Base-by-base conservation (phyloP, 495 filamentous ascomycete genomes). In the Ramalina peruviana region DNA sequence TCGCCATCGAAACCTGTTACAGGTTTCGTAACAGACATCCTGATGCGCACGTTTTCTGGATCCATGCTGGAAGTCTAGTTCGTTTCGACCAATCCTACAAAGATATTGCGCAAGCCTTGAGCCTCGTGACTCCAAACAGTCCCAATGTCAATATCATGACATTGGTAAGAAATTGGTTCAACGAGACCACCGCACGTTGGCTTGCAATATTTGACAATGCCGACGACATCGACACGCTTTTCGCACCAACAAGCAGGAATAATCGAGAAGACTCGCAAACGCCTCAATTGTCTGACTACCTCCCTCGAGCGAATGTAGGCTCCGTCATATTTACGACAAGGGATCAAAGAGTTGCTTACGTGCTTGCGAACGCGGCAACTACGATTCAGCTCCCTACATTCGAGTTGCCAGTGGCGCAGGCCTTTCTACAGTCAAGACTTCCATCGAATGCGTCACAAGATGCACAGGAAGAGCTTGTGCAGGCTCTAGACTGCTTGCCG, bases 1-100 rank as follows among this genome's bases (percentile, higher is more conserved):
- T 76, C 41, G 73, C 74, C 3, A 68, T 79, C 37, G 68, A 72
- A 50, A 71, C 68, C 50, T 60, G 58, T 7, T 73, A 71, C 59
- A 60, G 61, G 36, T 57, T 63, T 9, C 46, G 54, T 51, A 57
- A 65, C 19, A 30, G 48, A 3, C 46, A 54, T n/a, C 65, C 69
- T 3, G 55, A 63, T 12, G 54, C 52, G 1, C 65, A 60, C 40
- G 53, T 76, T 20, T 72, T 75, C 51, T 77, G 71, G 74, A 60
- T 74, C 0, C 62, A 68, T n/a, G 68, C 62, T 1, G 52, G 64
- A 16, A 61, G 57, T 55, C 17, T 47, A 16, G 53, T 58, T 5
- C 57, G 56, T 44, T 72, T 75, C 47, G 63, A 70, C 23, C 60
- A 71, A 49, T 60, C 59, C 13, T 76, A 69, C 49, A 67, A 60